phyloP scores from a whole-genome alignment of 1,139 yeast genomes.

The Groenewaldozyma sp. region DNA sequence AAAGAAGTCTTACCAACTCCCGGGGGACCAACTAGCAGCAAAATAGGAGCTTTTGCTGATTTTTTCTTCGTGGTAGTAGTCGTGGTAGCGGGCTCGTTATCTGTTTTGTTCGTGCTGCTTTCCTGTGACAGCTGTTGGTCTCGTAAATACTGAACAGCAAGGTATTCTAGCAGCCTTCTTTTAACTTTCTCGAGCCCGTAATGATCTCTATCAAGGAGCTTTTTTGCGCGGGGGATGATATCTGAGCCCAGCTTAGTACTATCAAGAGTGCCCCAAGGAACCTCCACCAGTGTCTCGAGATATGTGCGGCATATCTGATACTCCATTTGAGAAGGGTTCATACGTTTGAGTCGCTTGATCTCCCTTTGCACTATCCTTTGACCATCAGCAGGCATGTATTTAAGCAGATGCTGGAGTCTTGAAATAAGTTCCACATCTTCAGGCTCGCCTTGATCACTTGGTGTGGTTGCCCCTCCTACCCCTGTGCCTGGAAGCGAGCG shows the following conservation, averaged over 20 bases:
- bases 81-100: background rate
- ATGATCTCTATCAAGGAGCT: slow-evolving; percentile 68
- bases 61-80: background rate
- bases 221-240: slow-evolving; percentile 47
- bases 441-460: slow-evolving; percentile 17
- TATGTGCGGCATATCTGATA: slow-evolving; percentile 65
- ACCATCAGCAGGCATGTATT: slow-evolving; percentile 28
- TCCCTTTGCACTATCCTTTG: slow-evolving; percentile 51
- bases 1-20: slow-evolving; percentile 92
- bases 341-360: slow-evolving; percentile 48
- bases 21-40: slow-evolving; percentile 86
- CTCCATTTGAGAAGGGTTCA: slow-evolving; percentile 63
- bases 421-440: slow-evolving; percentile 28
- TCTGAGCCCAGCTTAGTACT: slow-evolving; percentile 25
- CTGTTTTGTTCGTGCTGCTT: too few species aligned
- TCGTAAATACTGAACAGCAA: slow-evolving; percentile 66
- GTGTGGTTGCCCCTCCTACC: background rate
- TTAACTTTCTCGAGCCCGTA: slow-evolving; percentile 79
- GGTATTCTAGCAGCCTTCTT: slow-evolving; percentile 68
- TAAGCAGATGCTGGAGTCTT: slow-evolving; percentile 24
- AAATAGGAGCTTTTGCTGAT: slow-evolving; percentile 51
- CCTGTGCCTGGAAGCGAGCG: too few species aligned
- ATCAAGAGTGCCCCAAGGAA: slow-evolving; percentile 38
- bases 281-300: slow-evolving; percentile 57
- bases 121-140: slow-evolving; percentile 11